Evolutionary conservation across 2,329 filamentous ascomycete genomes (phyloP), one percentile per base, ranked within the genome.

Genomic region (Chaetothyriales sp.): DNA sequence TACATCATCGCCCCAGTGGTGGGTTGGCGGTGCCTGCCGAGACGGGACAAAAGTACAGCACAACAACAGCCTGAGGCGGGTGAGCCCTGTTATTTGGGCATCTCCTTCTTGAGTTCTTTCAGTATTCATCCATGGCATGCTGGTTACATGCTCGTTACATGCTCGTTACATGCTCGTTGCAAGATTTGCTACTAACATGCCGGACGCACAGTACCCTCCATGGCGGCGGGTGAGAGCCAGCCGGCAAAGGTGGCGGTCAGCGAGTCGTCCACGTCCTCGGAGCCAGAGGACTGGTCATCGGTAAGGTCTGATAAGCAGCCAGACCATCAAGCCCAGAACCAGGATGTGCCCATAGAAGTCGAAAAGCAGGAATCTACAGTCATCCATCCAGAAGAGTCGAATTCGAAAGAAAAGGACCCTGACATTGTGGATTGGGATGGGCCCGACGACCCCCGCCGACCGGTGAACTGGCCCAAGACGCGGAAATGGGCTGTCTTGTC

Each of bases 351-450:
- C 22, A 48, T 9, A 48, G 36, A 22, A 43, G 18, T 20, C 43
- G 28, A 47, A 22, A 47, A 28, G 19, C 20, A 50, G 44, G 22
- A 45, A 44, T 15, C 44, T 46, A 15, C 50, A 46, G 9, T 51
- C 49, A 39, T 51, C 44, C 48, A 57, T n/a, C 47, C 53, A 36
- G 54, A 54, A 20, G 28, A 22, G 9, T 32, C 28, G 20, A 28
- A 9, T 32, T 9, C 22, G 20, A 12, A 20, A 18, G 39, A 47
- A 6, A 32, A 51, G 15, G 70, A 77, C 54, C 69, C 72, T 1
- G 72, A 77, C 53, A 64, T 78, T 10, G 73, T 83, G 10, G 73
- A 72, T 52, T 84, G 78, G 76, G 76, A 81, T 55, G 72, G 74
- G 0, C 71, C 73, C 0, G 64, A 76, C 50, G 78, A 81, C 50